Conservation (phyloP, 768 basidiomycete genomes). For the Crucibulum laeve region DNA sequence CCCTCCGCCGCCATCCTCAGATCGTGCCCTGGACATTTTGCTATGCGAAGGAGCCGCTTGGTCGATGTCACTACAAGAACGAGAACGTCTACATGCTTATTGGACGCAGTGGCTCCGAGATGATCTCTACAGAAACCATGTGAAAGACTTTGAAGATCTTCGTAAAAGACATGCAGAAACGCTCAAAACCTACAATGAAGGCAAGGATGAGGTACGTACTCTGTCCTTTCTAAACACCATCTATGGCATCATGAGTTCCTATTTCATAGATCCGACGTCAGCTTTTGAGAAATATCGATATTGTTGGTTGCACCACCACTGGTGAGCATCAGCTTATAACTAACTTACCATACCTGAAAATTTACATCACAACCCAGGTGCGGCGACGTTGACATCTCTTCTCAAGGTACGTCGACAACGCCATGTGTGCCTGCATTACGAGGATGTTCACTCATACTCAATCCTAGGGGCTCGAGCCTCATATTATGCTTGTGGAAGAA, state of each 20-base stretch:
- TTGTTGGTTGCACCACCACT: constrained; percentile 77
- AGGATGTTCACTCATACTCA: constrained; percentile 1
- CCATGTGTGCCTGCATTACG: neutral
- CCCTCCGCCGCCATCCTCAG: constrained; percentile 31
- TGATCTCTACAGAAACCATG: constrained; percentile 13
- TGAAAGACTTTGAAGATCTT: constrained; percentile 39
- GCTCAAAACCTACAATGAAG: constrained; percentile 36
- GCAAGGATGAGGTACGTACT: constrained; percentile 49
- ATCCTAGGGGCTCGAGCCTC: constrained; percentile 50
- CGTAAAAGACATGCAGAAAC: constrained; percentile 22
- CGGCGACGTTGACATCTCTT: constrained; percentile 59
- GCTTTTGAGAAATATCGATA: constrained; percentile 48
- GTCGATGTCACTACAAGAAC: constrained; percentile 49
- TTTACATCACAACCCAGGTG: constrained; percentile 35
- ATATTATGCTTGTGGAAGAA: constrained; percentile 70
- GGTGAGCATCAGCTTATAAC: constrained; percentile 29
- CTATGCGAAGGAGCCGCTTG: constrained; percentile 39
- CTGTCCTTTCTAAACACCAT: neutral
- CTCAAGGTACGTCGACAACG: constrained; percentile 44
- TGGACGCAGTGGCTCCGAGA: constrained; percentile 45
- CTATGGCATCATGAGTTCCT: neutral
- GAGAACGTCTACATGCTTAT: constrained; percentile 32
- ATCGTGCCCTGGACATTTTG: constrained; percentile 34
- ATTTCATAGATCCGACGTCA: constrained; percentile 46
- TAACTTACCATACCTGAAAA: neutral